Evolutionary conservation across 2,329 filamentous ascomycete genomes (phyloP).

Genomic region (Diaporthe velutina): DNA sequence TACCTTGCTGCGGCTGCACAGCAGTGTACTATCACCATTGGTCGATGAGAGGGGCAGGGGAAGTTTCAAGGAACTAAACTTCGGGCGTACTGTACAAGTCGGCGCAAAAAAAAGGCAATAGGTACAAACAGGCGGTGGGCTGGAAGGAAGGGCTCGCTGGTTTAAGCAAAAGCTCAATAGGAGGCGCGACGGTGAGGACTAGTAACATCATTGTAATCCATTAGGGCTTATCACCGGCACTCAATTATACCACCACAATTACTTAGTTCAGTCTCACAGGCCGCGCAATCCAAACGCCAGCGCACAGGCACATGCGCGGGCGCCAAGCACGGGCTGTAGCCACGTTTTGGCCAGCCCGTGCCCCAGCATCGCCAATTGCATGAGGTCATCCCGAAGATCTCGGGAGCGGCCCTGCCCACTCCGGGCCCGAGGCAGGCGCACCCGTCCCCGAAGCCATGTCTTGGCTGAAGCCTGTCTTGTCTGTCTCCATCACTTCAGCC

Average conservation of each 20-base stretch:
- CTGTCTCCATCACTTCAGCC: neutral
- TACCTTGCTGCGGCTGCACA: neutral
- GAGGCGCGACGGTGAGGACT: neutral
- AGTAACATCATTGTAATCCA: constrained; percentile 36
- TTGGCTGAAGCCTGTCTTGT: neutral
- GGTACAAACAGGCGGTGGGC: neutral
- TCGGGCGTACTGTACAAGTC: constrained; percentile 9
- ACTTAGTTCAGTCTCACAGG: neutral
- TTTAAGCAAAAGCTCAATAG: constrained; percentile 2
- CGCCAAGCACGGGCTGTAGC: neutral
- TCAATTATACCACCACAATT: constrained; percentile 21
- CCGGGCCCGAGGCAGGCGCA: neutral
- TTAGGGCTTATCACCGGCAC: constrained; percentile 24
- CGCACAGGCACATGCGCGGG: constrained; percentile 10
- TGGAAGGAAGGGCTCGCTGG: neutral
- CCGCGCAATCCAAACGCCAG: constrained; percentile 22
- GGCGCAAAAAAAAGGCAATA: neutral
- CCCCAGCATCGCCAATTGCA: neutral
- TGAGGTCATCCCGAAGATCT: constrained; percentile 9
- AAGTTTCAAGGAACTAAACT: neutral
- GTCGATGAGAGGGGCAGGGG: neutral
- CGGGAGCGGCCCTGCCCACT: neutral
- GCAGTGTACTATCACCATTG: neutral
- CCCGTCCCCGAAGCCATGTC: neutral
- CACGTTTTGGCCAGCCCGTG: constrained; percentile 9